A percentile compares a stretch with the other conserved stretches of the same genome.
Conservation (phyloP, 441 rosid genomes). For the Erysimum cheiri region DNA sequence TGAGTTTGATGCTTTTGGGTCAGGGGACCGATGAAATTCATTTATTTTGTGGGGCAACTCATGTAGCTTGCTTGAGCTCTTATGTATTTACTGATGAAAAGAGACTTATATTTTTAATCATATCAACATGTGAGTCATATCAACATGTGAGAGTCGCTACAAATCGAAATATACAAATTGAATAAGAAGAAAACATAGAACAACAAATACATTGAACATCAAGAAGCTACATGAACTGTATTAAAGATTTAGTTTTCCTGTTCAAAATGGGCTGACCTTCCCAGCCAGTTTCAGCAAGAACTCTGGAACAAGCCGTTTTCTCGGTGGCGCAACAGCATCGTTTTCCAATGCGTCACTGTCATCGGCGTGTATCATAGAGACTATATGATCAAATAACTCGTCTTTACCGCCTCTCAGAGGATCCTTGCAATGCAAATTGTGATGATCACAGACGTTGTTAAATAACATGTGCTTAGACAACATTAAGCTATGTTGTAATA, state of each 20-base stretch:
- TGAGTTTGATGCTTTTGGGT: background rate
- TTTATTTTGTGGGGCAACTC: background rate
- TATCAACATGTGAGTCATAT: background rate
- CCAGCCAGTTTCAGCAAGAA: slow-evolving; percentile 67
- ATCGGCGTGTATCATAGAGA: slow-evolving; percentile 66
- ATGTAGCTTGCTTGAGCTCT: background rate
- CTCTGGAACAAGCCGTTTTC: slow-evolving; percentile 88
- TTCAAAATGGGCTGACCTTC: slow-evolving; percentile 77
- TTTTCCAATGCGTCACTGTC: slow-evolving; percentile 68
- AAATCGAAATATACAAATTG: slow-evolving; percentile 1
- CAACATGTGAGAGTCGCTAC: slow-evolving; percentile 19
- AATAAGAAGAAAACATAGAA: slow-evolving; percentile 17
- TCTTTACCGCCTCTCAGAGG: slow-evolving; percentile 96
- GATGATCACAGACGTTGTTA: slow-evolving; percentile 5
- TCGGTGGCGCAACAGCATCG: slow-evolving; percentile 69
- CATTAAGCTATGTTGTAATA: background rate
- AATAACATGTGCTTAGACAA: slow-evolving; percentile 1
- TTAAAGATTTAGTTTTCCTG: background rate
- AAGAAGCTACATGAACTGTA: slow-evolving; percentile 13
- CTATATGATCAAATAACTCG: slow-evolving; percentile 68
- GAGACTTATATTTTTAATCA: background rate
- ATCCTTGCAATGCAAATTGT: slow-evolving; percentile 61
- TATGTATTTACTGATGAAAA: background rate
- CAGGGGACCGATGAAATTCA: background rate
- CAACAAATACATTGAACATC: background rate